A percentile compares a stretch with the other conserved stretches of the same genome.
phyloP scores from a whole-genome alignment of 2,329 filamentous ascomycete genomes.

The Trichoderma breve region DNA sequence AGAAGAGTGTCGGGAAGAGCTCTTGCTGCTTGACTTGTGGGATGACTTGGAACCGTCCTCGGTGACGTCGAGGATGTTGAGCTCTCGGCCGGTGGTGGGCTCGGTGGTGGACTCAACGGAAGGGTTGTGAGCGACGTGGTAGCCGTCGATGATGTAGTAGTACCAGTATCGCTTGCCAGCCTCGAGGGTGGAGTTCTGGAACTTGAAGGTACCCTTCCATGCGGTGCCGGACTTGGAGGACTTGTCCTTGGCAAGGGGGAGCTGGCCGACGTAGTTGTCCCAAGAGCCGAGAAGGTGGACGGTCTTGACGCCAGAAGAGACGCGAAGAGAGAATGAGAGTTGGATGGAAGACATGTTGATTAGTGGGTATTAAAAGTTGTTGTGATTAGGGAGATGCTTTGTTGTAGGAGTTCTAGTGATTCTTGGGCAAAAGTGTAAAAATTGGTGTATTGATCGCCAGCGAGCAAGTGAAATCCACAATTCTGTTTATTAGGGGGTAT shows the following conservation, averaged over 20 bases:
- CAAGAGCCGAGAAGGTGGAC: constrained; percentile 96
- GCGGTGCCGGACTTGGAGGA: constrained; percentile 74
- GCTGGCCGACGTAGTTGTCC: constrained; percentile 95
- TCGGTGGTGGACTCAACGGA: constrained; percentile 85
- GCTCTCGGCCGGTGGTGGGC: constrained; percentile 92
- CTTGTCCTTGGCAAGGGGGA: constrained; percentile 89
- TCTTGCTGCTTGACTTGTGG: constrained; percentile 35
- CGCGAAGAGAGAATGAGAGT: constrained; percentile 92
- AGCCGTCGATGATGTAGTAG: constrained; percentile 99
- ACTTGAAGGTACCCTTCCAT: constrained; percentile 96
- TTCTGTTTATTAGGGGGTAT: constrained; percentile 47
- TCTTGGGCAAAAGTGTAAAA: constrained; percentile 21
- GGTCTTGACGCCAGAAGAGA: constrained; percentile 94
- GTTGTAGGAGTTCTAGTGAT: constrained; percentile 11
- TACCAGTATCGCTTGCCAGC: constrained; percentile 97
- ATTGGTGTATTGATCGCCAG: constrained; percentile 32
- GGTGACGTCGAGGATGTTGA: constrained; percentile 96
- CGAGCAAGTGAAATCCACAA: constrained; percentile 57
- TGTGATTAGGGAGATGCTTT: constrained; percentile 27
- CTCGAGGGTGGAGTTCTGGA: constrained; percentile 82
- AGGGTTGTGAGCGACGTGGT: constrained; percentile 96
- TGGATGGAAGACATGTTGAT: constrained; percentile 83
- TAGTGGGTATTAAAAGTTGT: constrained; percentile 24
- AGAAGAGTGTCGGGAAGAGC: constrained; percentile 47
- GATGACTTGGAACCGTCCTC: constrained; percentile 42